These are phyloP conservation scores for Xylaria hypoxylon DNA, from an alignment of 2,329 filamentous ascomycete genomes.

Conservation along the genomic window DNA sequence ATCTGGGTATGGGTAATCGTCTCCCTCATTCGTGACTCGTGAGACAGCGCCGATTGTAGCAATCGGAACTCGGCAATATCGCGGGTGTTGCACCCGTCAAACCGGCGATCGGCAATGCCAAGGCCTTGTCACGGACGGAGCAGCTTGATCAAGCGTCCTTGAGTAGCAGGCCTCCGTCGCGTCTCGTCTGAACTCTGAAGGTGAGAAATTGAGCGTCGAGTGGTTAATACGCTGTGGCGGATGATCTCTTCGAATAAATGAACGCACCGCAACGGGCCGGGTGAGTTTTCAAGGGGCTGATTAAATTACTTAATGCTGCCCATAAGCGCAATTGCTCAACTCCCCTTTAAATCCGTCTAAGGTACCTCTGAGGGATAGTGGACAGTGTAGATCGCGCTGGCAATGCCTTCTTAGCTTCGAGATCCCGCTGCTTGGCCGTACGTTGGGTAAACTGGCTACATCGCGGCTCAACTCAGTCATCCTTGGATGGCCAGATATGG, in stretches of 20 bases:
- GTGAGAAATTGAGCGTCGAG: background rate
- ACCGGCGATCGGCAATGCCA: constrained; percentile 35
- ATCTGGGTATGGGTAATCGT: background rate
- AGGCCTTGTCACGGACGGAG: constrained; percentile 18
- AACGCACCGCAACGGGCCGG: background rate
- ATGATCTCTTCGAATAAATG: constrained; percentile 12
- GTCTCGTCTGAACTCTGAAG: background rate
- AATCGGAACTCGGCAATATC: constrained; percentile 32
- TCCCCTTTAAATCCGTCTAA: too few species aligned
- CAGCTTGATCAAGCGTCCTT: constrained; percentile 1
- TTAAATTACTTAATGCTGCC: background rate
- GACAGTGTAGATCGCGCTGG: constrained; percentile 20
- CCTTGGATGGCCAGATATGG: constrained; percentile 6
- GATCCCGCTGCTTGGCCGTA: constrained; percentile 10
- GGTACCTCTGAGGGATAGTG: background rate
- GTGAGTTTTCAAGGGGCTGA: background rate
- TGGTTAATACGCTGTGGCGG: background rate
- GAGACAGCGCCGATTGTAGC: background rate
- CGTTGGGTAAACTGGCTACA: constrained; percentile 24
- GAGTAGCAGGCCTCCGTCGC: background rate
- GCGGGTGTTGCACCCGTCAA: constrained; percentile 26
- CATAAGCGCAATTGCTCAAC: constrained; percentile 14
- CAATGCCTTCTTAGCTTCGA: constrained; percentile 1
- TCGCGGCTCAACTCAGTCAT: constrained; percentile 17
- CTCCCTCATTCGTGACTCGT: background rate